Conservation (phyloP, 192 early-diverging fungal genomes). For the Umbelopsis sp. region DNA sequence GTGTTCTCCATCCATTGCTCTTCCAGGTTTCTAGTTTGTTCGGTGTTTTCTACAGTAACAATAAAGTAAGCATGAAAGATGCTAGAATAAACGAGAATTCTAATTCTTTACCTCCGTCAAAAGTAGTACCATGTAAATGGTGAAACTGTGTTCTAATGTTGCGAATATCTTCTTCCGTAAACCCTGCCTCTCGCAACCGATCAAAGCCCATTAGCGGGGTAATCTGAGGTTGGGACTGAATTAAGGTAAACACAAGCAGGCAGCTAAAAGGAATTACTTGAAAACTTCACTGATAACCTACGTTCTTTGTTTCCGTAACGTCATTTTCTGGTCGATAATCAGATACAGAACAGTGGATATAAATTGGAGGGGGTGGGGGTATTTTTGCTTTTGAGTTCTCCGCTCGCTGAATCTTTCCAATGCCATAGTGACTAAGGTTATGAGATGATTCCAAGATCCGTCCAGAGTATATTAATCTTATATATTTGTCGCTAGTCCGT, state of each 20-base stretch:
- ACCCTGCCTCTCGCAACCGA: conserved; percentile 58
- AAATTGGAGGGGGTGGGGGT: conserved; percentile 42
- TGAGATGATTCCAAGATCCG: conserved; percentile 44
- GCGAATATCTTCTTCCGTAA: conserved; percentile 59
- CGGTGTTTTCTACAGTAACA: conserved; percentile 27
- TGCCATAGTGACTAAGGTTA: conserved; percentile 37
- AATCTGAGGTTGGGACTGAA: conserved; percentile 42
- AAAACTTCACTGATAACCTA: not conserved
- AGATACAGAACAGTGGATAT: conserved; percentile 56
- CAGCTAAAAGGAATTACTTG: not conserved
- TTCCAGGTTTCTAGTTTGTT: conserved; percentile 48
- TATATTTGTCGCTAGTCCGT: conserved; percentile 41
- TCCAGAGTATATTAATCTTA: conserved; percentile 56
- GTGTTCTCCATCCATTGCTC: conserved; percentile 65
- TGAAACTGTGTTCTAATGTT: conserved; percentile 59
- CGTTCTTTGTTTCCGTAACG: conserved; percentile 19
- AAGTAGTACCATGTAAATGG: conserved; percentile 47
- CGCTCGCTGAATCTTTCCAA: conserved; percentile 22
- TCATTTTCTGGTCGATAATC: conserved; percentile 43
- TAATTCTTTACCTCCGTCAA: conserved; percentile 15
- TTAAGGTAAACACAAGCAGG: not conserved
- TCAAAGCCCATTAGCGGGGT: conserved; percentile 56
- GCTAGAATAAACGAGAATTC: not conserved
- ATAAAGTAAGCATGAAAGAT: not conserved
- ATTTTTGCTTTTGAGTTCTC: conserved; percentile 32